Evolutionary conservation across 1,139 yeast species (phyloP), one percentile per base, ranked within the genome.

Genomic region (Suhomyces kunorum): DNA sequence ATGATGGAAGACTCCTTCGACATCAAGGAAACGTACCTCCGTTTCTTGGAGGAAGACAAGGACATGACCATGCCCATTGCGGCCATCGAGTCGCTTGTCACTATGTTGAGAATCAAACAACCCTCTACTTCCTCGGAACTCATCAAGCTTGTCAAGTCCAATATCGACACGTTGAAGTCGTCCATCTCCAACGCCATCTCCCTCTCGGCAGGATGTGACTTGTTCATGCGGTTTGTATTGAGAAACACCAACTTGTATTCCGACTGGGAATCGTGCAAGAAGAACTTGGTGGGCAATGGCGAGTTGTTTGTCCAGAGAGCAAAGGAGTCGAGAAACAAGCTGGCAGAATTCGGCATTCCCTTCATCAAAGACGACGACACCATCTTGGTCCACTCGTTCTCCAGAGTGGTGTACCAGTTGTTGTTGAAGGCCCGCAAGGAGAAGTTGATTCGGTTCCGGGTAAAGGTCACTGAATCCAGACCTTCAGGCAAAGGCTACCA

Each of bases 1-100:
- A 55, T 54, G 58, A 23, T 54, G n/a, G 45, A 43, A 22, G 51
- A 45, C 30, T 73, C 69, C 27, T 88, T 90, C 56, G 95, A 89
- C 60, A 88, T 92, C 50, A 88, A 84, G 36, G 73, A 79, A 51
- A 80, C 92, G 0, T 92, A 92, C 59, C 74, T 87, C 47, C 77
- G 78, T 60, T 89, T 87, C 61, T 71, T 92, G 44, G 80, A 77
- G 49, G 96, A 89, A 42, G 97, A 92, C 63, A 75, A 86, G 17
- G 98, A 92, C 40, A 87, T 94, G 83, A 90, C 98, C 9, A 94
- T 90, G 98, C 99, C 99, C 4, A 87, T 94, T 29, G 99, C 98
- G 38, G 98, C 98, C 37, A 94, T 94, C 56, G 98, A 92, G 64
- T 82, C 96, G 15, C 71, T 94, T 39, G 96, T 92, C 20, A 85